phyloP scores from a whole-genome alignment of 2,329 filamentous ascomycete species.

The Verticillium zaregamsianum region DNA sequence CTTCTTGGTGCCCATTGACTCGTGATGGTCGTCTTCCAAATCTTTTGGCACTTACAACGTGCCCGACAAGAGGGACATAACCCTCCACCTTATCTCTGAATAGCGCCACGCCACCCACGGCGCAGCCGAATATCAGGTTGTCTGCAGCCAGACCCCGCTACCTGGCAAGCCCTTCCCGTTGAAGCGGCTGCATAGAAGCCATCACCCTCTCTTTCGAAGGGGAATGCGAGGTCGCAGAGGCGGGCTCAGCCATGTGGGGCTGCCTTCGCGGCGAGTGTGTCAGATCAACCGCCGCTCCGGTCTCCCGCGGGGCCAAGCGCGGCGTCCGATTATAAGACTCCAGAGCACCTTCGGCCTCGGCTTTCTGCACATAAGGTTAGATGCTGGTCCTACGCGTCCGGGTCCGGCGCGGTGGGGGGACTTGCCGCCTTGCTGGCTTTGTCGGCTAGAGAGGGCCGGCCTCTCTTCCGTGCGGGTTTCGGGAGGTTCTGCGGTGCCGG shows the following conservation, averaged over 20 bases:
- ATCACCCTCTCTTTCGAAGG: slow-evolving; percentile 1
- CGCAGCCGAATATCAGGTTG: neutral
- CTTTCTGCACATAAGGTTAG: neutral
- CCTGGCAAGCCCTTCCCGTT: slow-evolving; percentile 1
- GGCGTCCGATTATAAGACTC: neutral
- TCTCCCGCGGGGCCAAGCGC: neutral
- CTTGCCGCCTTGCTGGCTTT: slow-evolving; percentile 3
- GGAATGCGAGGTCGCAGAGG: neutral
- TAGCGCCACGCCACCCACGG: neutral
- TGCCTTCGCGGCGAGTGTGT: neutral
- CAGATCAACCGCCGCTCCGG: neutral
- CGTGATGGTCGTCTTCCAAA: neutral
- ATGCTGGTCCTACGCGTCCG: neutral
- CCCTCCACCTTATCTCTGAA: neutral
- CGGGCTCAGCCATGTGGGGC: neutral
- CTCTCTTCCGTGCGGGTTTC: neutral
- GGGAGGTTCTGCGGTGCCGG: neutral
- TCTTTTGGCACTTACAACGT: neutral
- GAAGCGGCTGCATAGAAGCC: neutral
- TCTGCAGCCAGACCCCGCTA: neutral
- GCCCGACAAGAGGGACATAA: no score
- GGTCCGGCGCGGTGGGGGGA: neutral
- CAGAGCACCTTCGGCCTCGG: neutral
- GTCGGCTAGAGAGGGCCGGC: slow-evolving; percentile 1
- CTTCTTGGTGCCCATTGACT: neutral